phyloP scores from a whole-genome alignment of 2,329 filamentous ascomycete species.

The Pseudogymnoascus sp. region DNA sequence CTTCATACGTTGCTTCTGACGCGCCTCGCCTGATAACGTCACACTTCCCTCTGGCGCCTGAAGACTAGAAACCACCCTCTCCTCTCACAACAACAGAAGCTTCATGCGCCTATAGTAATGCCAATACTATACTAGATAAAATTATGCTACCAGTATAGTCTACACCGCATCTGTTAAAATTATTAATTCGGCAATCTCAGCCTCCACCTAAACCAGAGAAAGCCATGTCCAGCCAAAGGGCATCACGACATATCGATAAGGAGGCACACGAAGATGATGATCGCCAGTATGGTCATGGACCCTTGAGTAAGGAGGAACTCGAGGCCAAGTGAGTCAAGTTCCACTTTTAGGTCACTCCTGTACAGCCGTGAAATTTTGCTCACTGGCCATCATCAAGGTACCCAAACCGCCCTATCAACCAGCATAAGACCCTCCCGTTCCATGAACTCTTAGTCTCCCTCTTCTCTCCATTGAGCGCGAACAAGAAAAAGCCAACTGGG shows the following conservation, averaged over 20 bases:
- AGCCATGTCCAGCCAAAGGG: constrained; percentile 8
- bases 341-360: not conserved
- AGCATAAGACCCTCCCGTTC: constrained; percentile 72
- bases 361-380: constrained; percentile 11
- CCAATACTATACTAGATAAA: not conserved
- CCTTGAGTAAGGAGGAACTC: constrained; percentile 26
- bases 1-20: not conserved
- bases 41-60: not conserved
- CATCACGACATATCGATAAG: constrained; percentile 15
- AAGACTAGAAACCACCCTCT: not conserved
- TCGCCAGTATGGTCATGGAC: constrained; percentile 41
- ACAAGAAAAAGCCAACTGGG: constrained; percentile 55
- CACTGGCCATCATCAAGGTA: constrained; percentile 46
- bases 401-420: constrained; percentile 75
- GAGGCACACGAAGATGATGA: constrained; percentile 35
- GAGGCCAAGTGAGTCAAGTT: constrained; percentile 20
- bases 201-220: not conserved
- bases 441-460: constrained; percentile 68
- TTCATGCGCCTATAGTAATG: not conserved
- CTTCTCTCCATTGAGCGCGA: constrained; percentile 74
- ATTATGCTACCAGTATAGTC: not conserved
- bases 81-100: not conserved
- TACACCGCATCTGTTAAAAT: not conserved
- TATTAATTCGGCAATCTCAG: not conserved
- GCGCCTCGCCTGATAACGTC: constrained; percentile 6